Evolutionary conservation across 148 eudicot genomes (phyloP).

Genomic region (Diospyros kaki): DNA sequence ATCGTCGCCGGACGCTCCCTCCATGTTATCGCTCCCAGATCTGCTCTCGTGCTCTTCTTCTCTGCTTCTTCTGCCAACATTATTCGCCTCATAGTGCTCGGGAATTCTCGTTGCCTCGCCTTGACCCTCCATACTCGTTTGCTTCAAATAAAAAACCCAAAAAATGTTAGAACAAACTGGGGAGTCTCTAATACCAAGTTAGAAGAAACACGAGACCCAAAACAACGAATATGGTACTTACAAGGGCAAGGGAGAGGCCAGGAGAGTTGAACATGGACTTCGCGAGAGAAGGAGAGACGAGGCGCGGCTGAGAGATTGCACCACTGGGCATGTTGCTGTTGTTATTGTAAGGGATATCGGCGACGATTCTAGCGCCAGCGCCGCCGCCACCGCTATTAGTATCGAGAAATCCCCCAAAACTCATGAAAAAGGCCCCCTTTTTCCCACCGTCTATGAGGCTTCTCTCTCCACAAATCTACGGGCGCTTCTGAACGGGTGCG

Average conservation of each 20-base stretch:
- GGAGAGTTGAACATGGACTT: slow-evolving; percentile 81
- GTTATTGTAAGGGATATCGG: slow-evolving; percentile 40
- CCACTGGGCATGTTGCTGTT: slow-evolving; percentile 47
- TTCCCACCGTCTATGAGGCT: background rate
- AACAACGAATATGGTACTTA: slow-evolving; percentile 14
- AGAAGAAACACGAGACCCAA: background rate
- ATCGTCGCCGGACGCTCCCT: slow-evolving; percentile 89
- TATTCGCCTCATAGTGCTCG: slow-evolving; percentile 35
- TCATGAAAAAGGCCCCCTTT: slow-evolving; percentile 47
- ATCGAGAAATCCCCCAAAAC: slow-evolving; percentile 88
- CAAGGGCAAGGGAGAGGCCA: slow-evolving; percentile 93
- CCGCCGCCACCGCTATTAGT: slow-evolving; percentile 37
- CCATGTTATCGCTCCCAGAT: slow-evolving; percentile 94
- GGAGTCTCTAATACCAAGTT: too few relatives aligned
- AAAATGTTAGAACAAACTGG: too few relatives aligned
- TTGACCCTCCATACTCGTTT: slow-evolving; percentile 59
- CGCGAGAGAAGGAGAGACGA: slow-evolving; percentile 43
- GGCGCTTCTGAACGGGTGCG: background rate
- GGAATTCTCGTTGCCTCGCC: slow-evolving; percentile 37
- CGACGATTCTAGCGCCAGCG: slow-evolving; percentile 39
- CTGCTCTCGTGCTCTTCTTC: slow-evolving; percentile 91
- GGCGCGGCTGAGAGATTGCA: slow-evolving; percentile 43
- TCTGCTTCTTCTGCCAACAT: slow-evolving; percentile 53
- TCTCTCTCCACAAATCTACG: slow-evolving; percentile 10
- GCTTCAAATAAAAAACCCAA: slow-evolving; percentile 23